phyloP scores from a whole-genome alignment of 208 protist genomes.

The Trypanosoma avium region DNA sequence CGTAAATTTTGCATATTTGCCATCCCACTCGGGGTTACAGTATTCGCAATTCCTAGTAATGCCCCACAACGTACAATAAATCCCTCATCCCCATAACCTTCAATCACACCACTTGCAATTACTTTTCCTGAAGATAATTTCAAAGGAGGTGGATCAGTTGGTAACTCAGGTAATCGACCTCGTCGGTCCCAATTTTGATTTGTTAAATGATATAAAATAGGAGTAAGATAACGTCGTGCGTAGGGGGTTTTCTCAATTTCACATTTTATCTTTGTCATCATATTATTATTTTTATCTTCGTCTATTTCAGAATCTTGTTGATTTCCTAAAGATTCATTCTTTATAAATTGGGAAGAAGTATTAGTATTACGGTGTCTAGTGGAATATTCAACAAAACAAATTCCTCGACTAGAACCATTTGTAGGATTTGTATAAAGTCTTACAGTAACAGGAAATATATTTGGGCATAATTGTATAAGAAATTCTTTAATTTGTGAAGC shows the following conservation, averaged over 20 bases:
- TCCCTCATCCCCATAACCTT: slow-evolving; percentile 76
- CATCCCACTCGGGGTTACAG: slow-evolving; percentile 48
- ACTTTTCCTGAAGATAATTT: too few species aligned
- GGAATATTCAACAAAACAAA: slow-evolving; percentile 82
- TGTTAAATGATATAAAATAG: slow-evolving; percentile 55
- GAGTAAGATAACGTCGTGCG: slow-evolving; percentile 37
- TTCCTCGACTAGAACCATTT: slow-evolving; percentile 74
- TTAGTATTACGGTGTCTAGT: background rate
- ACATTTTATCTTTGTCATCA: slow-evolving; percentile 35
- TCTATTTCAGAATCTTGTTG: background rate
- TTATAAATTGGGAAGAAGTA: background rate
- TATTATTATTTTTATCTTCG: slow-evolving; percentile 8
- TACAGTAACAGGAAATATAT: slow-evolving; percentile 43
- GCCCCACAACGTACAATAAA: slow-evolving; percentile 66
- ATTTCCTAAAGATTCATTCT: background rate
- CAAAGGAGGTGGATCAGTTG: slow-evolving; percentile 53
- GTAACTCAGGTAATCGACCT: slow-evolving; percentile 72
- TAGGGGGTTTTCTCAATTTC: slow-evolving; percentile 53
- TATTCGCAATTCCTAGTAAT: slow-evolving; percentile 73
- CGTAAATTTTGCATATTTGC: slow-evolving; percentile 60
- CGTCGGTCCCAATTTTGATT: slow-evolving; percentile 62
- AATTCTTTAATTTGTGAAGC: slow-evolving; percentile 53
- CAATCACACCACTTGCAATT: slow-evolving; percentile 25
- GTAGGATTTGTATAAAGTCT: slow-evolving; percentile 76
- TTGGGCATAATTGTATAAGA: slow-evolving; percentile 45